Base-by-base conservation (phyloP, 116 monocot genomes). In the Cymodocea nodosa region DNA sequence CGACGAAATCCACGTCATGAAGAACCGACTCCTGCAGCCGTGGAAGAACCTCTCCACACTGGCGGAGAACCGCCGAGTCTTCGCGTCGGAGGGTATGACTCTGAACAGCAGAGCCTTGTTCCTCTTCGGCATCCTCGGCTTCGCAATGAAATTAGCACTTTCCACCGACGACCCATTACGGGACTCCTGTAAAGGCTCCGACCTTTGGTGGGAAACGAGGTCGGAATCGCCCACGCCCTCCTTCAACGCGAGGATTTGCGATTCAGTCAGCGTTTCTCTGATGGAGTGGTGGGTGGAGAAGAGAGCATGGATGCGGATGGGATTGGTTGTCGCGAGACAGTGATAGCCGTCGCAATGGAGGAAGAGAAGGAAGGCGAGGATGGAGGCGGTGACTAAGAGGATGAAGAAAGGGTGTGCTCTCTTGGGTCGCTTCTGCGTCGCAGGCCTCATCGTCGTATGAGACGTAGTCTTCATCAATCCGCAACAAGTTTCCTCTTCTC, bases 1-100 rank as follows among this genome's bases (percentile, higher is more conserved):
- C 0, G 74, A 35, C 16, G 86, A 79, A 56, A 93, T 81, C 89
- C 89, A 93, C 2, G 85, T 86, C 89, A 93, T 93, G 69, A 89
- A 83, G 74, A 93, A 93, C 39, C 75, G 77, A 16, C 11, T 24
- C 11, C 55, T 50, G 73, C 93, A 93, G 34, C 60, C 30, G 2
- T 16, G 64, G 68, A 89, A 81, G 74, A 89, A 79, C 37, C 72
- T 61, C 0, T 55, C 24, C 20, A 74, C 74, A 18, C 80, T 68
- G 51, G 70, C 20, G 49, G 59, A 50, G 35, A 57, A 93, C 52
- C 22, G 69, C 20, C 54, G 37, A 5, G 84, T 59, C 25, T 63
- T 68, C 1, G 71, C 35, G 9, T 54, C 73, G 39, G 74, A 37
- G 16, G 15, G 54, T 0, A 80, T 67, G 35, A 61, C n/a, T 56